phyloP scores from a whole-genome alignment of 192 early-diverging fungal species.

The Backusella westeae region DNA sequence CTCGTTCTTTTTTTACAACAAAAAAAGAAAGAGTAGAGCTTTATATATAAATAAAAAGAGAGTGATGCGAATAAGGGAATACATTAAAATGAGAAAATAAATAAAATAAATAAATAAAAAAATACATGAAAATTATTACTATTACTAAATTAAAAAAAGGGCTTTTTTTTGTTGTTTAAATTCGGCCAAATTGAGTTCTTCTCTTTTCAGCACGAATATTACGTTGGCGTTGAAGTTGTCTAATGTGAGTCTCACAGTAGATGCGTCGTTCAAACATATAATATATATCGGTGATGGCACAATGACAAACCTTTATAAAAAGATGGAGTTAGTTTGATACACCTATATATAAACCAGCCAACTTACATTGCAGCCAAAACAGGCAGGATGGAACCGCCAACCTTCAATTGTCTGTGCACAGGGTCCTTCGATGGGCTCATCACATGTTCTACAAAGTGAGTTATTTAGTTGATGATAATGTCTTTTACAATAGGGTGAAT shows the following conservation, averaged over 20 bases:
- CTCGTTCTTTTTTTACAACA: neutral
- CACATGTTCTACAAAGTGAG: constrained; percentile 78
- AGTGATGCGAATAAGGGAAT: neutral
- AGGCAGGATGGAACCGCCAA: constrained; percentile 81
- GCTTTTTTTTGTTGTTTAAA: neutral
- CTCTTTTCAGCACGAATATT: constrained; percentile 60
- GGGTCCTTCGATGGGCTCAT: constrained; percentile 77
- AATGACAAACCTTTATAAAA: constrained; percentile 44
- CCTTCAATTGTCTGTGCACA: constrained; percentile 87
- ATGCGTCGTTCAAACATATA: constrained; percentile 65
- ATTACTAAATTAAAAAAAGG: constrained; percentile 2
- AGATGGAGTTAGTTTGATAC: no score
- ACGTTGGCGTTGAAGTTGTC: constrained; percentile 56
- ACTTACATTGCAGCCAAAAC: constrained; percentile 73
- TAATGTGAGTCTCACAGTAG: constrained; percentile 75
- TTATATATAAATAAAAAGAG: neutral
- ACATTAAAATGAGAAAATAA: constrained; percentile 10
- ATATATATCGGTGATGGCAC: constrained; percentile 63
- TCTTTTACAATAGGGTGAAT: constrained; percentile 78
- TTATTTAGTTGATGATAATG: constrained; percentile 88
- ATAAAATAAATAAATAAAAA: neutral
- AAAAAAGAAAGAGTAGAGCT: neutral
- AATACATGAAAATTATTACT: neutral
- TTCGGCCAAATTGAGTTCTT: constrained; percentile 50
- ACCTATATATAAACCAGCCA: neutral